These are phyloP conservation scores for Scutellaria galericulata DNA, from an alignment of 257 asterid species.

Conservation along the genomic window DNA sequence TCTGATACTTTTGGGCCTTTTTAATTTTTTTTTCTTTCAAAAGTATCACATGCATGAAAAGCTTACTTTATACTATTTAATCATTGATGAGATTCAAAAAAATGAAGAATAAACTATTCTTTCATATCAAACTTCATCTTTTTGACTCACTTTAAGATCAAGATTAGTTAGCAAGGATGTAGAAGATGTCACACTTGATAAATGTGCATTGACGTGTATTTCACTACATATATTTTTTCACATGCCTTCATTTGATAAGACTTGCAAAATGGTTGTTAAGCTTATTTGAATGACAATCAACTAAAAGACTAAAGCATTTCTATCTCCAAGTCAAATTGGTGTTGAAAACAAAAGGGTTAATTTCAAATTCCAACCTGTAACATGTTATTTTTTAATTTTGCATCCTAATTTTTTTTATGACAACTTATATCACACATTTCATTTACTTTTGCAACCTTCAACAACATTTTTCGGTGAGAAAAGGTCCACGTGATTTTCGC, in stretches of 20 bases:
- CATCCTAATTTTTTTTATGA: too few relatives aligned
- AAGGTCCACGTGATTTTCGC: too few relatives aligned
- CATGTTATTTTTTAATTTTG: too few relatives aligned
- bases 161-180: constrained; percentile 18
- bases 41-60: constrained; percentile 48
- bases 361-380: too few relatives aligned
- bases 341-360: too few relatives aligned
- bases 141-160: constrained; percentile 34
- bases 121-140: constrained; percentile 34
- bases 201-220: neutral
- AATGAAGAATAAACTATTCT: constrained; percentile 3
- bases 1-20: neutral
- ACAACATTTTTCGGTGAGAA: too few relatives aligned
- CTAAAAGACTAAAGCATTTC: too few relatives aligned
- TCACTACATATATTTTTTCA: neutral
- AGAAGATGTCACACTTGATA: neutral
- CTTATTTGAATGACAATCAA: too few relatives aligned
- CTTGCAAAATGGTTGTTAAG: too few relatives aligned
- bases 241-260: neutral
- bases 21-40: constrained; percentile 3
- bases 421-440: too few relatives aligned
- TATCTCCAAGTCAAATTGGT: too few relatives aligned
- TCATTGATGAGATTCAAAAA: constrained; percentile 28
- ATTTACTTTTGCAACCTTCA: too few relatives aligned
- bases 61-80: constrained; percentile 29